Base-by-base conservation (phyloP, 2,329 filamentous ascomycete genomes). In the Ramichloridium luteum region DNA sequence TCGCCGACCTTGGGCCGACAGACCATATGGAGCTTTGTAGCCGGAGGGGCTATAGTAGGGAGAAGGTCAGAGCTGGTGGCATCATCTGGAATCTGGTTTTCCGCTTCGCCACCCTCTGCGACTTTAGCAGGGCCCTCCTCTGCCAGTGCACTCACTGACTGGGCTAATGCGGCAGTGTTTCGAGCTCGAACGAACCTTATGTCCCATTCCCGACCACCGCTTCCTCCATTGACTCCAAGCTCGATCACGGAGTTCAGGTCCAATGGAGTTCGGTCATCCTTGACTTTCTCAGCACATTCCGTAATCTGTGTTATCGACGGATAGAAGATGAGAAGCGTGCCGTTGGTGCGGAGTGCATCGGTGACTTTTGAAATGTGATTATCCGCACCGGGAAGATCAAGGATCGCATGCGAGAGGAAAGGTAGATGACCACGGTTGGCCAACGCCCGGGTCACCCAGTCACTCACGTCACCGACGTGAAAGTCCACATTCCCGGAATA, bases 291-390 rank as follows among this genome's bases (percentile, higher is more conserved):
- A 16, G 77, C 60, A 36, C 77, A 80, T 4, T 74, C 67, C 25
- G 68, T 73, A 34, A 88, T 78, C 53, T 88, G 82, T 6, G 80
- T 85, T 36, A 90, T 74, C 45, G 74, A 82, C 1, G 82, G 82
- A 41, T 74, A 75, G 58, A 85, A 90, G 1, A 84, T 65, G 10
- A 79, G 62, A 17, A 88, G 59, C 6, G 70, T 60, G 0, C 75
- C 80, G 46, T 80, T 70, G 2, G 69, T 64, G 23, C 69, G 70
- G 32, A 90, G 56, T 10, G 74, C 71, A n/a, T 62, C 50, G 4
- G 68, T 58, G 13, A 77, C 60, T 15, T 59, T 58, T 2, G 57
- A 55, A 11, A 74, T 39, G 39, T 71, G 64, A 8, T 52, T 42
- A 31, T 81, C 62, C 2, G 76, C 68, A 16, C 64, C 65, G 0